These are phyloP conservation scores for Solioccasus polychromus DNA, from an alignment of 768 basidiomycete species.

Conservation along the genomic window DNA sequence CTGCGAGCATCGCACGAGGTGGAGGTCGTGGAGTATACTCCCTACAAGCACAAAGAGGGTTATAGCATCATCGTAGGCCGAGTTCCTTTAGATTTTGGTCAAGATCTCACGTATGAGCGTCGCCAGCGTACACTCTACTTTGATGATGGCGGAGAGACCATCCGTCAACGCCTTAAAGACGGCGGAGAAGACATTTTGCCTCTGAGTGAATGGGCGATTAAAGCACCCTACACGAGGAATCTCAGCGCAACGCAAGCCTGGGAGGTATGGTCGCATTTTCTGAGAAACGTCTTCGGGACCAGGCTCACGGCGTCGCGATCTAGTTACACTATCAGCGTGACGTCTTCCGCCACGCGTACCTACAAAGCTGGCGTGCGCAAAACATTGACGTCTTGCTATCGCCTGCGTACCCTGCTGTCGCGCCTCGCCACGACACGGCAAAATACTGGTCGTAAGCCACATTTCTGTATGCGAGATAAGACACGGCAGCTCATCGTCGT, in stretches of 20 bases:
- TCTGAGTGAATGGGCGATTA: constrained; percentile 36
- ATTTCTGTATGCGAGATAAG: background rate
- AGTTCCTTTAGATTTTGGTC: too few species aligned
- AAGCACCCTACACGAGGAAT: constrained; percentile 23
- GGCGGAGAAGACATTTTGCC: constrained; percentile 36
- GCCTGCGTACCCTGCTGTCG: constrained; percentile 36
- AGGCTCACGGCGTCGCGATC: constrained; percentile 1
- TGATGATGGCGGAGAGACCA: constrained; percentile 35
- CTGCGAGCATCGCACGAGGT: constrained; percentile 32
- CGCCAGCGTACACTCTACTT: constrained; percentile 37
- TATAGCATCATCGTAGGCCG: constrained; percentile 30
- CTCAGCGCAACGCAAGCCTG: constrained; percentile 26
- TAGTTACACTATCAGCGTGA: constrained; percentile 34
- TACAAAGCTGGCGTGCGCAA: constrained; percentile 38
- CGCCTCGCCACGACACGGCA: constrained; percentile 36
- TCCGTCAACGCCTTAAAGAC: constrained; percentile 22
- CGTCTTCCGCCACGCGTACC: constrained; percentile 31
- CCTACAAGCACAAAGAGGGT: constrained; percentile 35
- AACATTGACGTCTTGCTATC: constrained; percentile 40
- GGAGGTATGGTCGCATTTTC: constrained; percentile 22
- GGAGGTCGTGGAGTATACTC: constrained; percentile 36
- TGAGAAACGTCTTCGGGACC: background rate
- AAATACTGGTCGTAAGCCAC: constrained; percentile 32
- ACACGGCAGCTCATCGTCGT: background rate
- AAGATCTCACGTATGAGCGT: background rate